Evolutionary conservation across 768 basidiomycete species (phyloP), one percentile per base, ranked within the genome.

Genomic region (Mrakia frigida): DNA sequence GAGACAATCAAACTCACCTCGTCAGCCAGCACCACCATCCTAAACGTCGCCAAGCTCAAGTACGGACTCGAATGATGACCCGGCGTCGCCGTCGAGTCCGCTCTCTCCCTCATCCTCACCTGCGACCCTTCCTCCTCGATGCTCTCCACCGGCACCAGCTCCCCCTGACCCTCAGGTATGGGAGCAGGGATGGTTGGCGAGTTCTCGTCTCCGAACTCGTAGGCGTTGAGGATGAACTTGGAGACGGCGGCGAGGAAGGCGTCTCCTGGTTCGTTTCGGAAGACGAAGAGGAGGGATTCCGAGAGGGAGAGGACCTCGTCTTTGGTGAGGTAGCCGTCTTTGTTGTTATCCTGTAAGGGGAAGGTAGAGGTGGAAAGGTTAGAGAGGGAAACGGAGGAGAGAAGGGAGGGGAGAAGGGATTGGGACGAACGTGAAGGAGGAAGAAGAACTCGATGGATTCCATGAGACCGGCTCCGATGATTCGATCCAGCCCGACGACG

Each of bases 371-470:
- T 6, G 11, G 28, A 33, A 53, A 31, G 3, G 46, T 35, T 31
- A 74, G 59, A 28, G 14, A 21, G 18, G 41, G 23, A 16, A n/a
- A 18, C 25, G 25, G 25, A 35, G n/a, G n/a, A 52, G 14, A 13
- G 65, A 3, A 13, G 16, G 28, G 16, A 33, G 28, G 50, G 70
- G 6, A 46, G 18, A 28, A 18, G 1, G 9, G 21, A 70, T 1
- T 2, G 3, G 2, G 37, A 73, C 31, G 74, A 73, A 74, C 75
- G 69, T 60, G 68, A 39, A 63, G 63, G 18, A 35, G 91, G 85
- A 98, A 98, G 85, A 98, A 96, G 96, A 96, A 99, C 82, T 97
- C 93, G 80, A 98, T 96, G 79, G 93, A 96, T 75, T 94, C 92
- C 97, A 98, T 98, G 79, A 99, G 85, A 83, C 98, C 97, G 79